Evolutionary conservation across 78 protist genomes (phyloP), one percentile per base, ranked within the genome.

Genomic region (Pigoraptor vietnamica): DNA sequence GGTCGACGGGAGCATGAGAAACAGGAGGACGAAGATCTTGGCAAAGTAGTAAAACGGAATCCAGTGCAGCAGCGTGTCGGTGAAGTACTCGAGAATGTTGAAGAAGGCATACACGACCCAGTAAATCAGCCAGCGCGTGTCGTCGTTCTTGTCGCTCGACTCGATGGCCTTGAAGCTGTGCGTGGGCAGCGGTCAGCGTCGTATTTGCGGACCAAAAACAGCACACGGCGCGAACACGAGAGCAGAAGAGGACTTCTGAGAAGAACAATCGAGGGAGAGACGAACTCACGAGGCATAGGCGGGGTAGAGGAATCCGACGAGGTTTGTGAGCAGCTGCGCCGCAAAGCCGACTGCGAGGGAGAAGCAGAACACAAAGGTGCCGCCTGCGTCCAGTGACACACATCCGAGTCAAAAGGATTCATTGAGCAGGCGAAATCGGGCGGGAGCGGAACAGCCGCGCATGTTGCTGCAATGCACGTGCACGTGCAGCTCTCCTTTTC

Each of bases 31-130:
- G 48, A 10, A 21, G 32, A 93, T 0, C 91, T 93, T 93, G 35
- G 86, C 1, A 38, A 86, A 21, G 86, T 88, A 93, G 90, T 90
- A 93, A n/a, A 81, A 35, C 35, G 94, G 94, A 56, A 93, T 10
- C 86, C 89, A 86, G 38, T 1, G 0, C 2, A 89, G 81, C 40
- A 88, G 0, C 1, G 19, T 37, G 93, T 91, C 88, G 24, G 39
- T 33, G 90, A 88, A 79, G 67, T 6, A 24, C 48, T 93, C 94
- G 25, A 87, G 21, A 32, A 86, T 2, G 82, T 0, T n/a, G 86
- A 93, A 90, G 56, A 29, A 37, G 81, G 91, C 94, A 37, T 35
- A 93, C 40, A 93, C 92, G 24, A 90, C 86, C 94, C 94, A 93
- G 55, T 93, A 93, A 2, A 81, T 93, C 88, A 93, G 81, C 94